phyloP scores from a whole-genome alignment of 1,284 basidiomycete genomes.

The Hortiboletus rubellus region DNA sequence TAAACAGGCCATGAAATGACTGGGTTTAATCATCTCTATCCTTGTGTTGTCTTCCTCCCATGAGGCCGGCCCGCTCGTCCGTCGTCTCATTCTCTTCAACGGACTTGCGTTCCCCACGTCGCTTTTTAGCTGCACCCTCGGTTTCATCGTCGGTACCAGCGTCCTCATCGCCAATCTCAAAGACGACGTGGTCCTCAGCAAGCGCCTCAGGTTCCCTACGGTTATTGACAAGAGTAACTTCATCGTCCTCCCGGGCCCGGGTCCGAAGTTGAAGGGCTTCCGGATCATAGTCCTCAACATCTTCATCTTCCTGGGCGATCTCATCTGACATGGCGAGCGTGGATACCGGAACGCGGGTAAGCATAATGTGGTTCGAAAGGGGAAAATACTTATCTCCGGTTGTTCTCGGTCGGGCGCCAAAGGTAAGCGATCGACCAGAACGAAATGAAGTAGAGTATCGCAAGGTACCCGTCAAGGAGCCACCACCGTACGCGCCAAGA shows the following conservation, averaged over 20 bases:
- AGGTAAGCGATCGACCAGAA: constrained; percentile 86
- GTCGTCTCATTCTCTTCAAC: constrained; percentile 48
- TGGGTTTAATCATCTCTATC: constrained; percentile 31
- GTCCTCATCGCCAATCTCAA: constrained; percentile 91
- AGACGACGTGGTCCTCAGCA: constrained; percentile 78
- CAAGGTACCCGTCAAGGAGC: constrained; percentile 94
- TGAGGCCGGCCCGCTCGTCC: constrained; percentile 66
- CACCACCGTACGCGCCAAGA: constrained; percentile 97
- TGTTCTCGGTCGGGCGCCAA: constrained; percentile 93
- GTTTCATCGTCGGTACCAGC: constrained; percentile 63
- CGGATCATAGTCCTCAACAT: constrained; percentile 91
- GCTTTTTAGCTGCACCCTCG: constrained; percentile 52
- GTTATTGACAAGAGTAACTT: constrained; percentile 64
- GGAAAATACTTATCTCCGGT: constrained; percentile 72
- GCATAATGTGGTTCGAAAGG: constrained; percentile 8
- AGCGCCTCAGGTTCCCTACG: constrained; percentile 47
- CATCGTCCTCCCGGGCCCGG: constrained; percentile 54
- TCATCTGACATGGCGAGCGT: constrained; percentile 85
- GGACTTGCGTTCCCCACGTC: constrained; percentile 44
- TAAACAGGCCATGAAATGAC: constrained; percentile 24
- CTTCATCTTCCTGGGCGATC: constrained; percentile 85
- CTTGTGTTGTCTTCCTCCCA: constrained; percentile 38
- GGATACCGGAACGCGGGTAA: constrained; percentile 39
- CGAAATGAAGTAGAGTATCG: constrained; percentile 78
- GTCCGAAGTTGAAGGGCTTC: constrained; percentile 66